A percentile compares a stretch with the other conserved stretches of the same genome.
Conservation (phyloP, 306 rosid genomes). For the Ormosia emarginata region DNA sequence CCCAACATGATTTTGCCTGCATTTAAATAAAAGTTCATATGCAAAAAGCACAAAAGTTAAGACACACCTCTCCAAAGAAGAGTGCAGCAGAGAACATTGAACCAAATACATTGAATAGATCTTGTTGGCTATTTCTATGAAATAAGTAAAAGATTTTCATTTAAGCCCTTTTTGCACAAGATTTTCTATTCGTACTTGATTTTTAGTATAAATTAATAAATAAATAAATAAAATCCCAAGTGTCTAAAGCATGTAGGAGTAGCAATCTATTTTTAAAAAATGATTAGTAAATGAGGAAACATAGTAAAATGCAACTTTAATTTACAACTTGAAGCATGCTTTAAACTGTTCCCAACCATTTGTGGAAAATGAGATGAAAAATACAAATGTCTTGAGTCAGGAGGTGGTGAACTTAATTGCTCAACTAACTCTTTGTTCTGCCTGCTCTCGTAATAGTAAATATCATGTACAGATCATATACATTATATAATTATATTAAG, state of each 20-base stretch:
- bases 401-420: constrained; percentile 48
- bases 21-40: too few relatives aligned
- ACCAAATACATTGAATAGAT: constrained; percentile 50
- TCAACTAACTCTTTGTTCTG: constrained; percentile 46
- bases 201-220: neutral
- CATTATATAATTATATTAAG: neutral
- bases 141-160: neutral
- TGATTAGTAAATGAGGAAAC: neutral
- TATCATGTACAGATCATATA: neutral
- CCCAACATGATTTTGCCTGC: too few relatives aligned
- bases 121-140: constrained; percentile 46
- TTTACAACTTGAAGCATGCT: constrained; percentile 17
- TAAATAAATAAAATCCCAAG: neutral
- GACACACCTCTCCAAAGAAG: constrained; percentile 30
- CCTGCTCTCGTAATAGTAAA: constrained; percentile 35
- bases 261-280: neutral
- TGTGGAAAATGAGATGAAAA: constrained; percentile 54
- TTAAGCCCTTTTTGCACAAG: neutral
- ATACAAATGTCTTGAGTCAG: constrained; percentile 46
- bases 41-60: too few relatives aligned
- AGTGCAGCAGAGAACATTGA: constrained; percentile 47
- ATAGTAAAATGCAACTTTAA: neutral
- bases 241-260: neutral
- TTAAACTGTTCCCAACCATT: constrained; percentile 59
- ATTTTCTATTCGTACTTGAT: neutral